These are phyloP conservation scores for Acacia melanoxylon DNA, from an alignment of 306 rosid species.

Conservation along the genomic window DNA sequence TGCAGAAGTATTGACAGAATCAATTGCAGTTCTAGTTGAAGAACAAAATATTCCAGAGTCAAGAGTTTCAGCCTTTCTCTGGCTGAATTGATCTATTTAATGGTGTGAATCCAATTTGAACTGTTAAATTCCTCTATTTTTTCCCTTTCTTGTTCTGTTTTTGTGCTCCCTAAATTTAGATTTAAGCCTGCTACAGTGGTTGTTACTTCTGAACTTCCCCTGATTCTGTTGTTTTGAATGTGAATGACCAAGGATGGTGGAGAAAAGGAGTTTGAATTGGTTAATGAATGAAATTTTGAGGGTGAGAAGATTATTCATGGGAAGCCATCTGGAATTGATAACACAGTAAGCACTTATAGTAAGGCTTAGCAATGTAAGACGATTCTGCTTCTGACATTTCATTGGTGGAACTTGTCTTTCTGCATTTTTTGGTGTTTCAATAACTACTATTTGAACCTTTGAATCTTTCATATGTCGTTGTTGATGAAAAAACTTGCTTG, in stretches of 20 bases:
- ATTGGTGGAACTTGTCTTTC: slow-evolving; percentile 9
- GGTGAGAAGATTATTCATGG: slow-evolving; percentile 97
- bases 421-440: neutral
- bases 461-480: neutral
- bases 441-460: neutral
- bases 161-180: slow-evolving; percentile 37
- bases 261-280: slow-evolving; percentile 63
- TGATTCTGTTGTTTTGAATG: slow-evolving; percentile 60
- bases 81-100: slow-evolving; percentile 78
- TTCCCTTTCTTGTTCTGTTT: neutral
- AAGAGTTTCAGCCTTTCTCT: slow-evolving; percentile 80
- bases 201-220: slow-evolving; percentile 82
- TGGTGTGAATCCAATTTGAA: slow-evolving; percentile 44
- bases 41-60: slow-evolving; percentile 70
- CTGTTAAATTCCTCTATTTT: neutral
- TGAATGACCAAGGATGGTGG: slow-evolving; percentile 68
- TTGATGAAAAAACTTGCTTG: neutral
- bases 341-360: slow-evolving; percentile 91
- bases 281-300: slow-evolving; percentile 95
- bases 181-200: slow-evolving; percentile 83
- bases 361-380: slow-evolving; percentile 28
- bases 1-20: slow-evolving; percentile 50
- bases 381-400: slow-evolving; percentile 2
- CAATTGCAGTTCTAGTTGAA: slow-evolving; percentile 64
- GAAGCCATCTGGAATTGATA: slow-evolving; percentile 96